These are phyloP conservation scores for Botrytis sinoallii DNA, from an alignment of 2,329 filamentous ascomycete genomes.

Conservation along the genomic window DNA sequence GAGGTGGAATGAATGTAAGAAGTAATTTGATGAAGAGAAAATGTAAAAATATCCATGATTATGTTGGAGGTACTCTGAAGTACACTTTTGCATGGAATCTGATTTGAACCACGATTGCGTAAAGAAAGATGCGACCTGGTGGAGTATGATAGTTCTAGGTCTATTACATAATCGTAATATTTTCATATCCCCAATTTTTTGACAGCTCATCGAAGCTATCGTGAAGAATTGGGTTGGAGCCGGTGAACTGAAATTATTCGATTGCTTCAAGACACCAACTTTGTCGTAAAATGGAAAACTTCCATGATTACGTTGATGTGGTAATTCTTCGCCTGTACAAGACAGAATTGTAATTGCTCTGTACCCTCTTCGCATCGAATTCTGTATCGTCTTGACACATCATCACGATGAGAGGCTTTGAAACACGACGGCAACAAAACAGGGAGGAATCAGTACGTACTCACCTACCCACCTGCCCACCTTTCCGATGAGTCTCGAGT, in stretches of 20 bases:
- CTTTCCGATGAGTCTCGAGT: not conserved
- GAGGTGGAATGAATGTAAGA: not conserved
- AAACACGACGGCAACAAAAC: not conserved
- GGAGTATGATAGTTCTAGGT: not conserved
- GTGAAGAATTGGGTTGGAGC: not conserved
- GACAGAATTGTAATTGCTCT: not conserved
- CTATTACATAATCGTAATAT: not conserved
- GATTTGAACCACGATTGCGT: not conserved
- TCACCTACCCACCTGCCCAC: not conserved
- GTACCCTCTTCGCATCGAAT: not conserved
- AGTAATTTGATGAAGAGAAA: not conserved
- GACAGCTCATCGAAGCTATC: not conserved
- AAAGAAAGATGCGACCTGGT: not conserved
- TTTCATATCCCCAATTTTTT: not conserved
- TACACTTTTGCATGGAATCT: not conserved
- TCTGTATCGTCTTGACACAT: not conserved
- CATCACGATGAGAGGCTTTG: not conserved
- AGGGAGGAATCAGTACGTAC: not conserved
- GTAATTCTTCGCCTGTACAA: no score
- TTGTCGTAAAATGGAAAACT: not conserved
- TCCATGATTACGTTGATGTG: no score
- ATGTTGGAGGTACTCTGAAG: not conserved
- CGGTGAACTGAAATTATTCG: not conserved
- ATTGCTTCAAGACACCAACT: not conserved
- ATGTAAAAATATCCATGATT: not conserved